Evolutionary conservation across 805 yeast genomes (phyloP).

Genomic region (Wickerhamomyces chambardii): DNA sequence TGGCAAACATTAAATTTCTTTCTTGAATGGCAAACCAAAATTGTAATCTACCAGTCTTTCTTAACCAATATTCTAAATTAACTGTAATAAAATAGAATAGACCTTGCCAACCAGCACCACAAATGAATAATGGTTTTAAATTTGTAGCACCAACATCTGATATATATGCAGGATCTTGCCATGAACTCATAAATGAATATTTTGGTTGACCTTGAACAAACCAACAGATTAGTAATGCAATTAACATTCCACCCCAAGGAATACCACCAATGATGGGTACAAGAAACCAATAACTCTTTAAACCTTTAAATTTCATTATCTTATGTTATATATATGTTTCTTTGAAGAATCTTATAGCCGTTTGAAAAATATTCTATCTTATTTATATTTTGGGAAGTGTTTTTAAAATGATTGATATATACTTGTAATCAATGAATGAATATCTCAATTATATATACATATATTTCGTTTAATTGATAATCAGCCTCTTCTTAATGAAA

Average conservation of each 20-base stretch:
- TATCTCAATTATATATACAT: too few species aligned
- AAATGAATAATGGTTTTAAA: conserved; percentile 75
- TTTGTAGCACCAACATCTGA: conserved; percentile 87
- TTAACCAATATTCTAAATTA: conserved; percentile 50
- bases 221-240: conserved; percentile 75
- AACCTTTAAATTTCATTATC: conserved; percentile 1
- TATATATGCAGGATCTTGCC: conserved; percentile 55
- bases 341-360: too few species aligned
- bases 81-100: conserved; percentile 59
- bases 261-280: conserved; percentile 60
- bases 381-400: too few species aligned
- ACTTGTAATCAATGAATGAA: too few species aligned
- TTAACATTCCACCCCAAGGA: conserved; percentile 90
- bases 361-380: too few species aligned
- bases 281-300: conserved; percentile 33
- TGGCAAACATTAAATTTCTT: conserved; percentile 28
- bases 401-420: too few species aligned
- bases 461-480: too few species aligned
- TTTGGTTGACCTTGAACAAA: conserved; percentile 70
- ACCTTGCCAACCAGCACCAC: conserved; percentile 73
- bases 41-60: conserved; percentile 44
- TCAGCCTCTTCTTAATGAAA: too few species aligned
- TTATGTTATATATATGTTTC: neutral
- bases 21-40: conserved; percentile 30
- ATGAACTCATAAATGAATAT: conserved; percentile 40